These are phyloP conservation scores for Schwanniomyces occidentalis DNA, from an alignment of 805 yeast genomes.

Conservation along the genomic window DNA sequence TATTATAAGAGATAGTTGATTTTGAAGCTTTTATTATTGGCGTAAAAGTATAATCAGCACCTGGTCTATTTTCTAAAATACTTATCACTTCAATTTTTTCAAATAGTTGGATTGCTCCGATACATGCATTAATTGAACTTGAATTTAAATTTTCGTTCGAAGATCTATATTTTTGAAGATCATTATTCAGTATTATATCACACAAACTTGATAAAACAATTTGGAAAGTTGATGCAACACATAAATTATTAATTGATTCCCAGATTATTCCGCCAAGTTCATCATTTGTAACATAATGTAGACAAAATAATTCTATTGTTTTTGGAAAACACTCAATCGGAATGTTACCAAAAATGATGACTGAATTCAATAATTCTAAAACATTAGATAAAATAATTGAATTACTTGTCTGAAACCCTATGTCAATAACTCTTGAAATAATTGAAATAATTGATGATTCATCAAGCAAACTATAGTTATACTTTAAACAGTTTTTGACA, in stretches of 20 bases:
- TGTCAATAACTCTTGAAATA: slow-evolving; percentile 31
- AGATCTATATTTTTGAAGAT: slow-evolving; percentile 5
- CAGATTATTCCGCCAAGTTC: slow-evolving; percentile 35
- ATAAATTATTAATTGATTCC: slow-evolving; percentile 39
- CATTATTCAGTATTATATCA: slow-evolving; percentile 10
- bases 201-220: slow-evolving; percentile 18
- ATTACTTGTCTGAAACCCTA: slow-evolving; percentile 43
- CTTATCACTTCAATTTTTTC: slow-evolving; percentile 27
- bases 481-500: slow-evolving; percentile 47
- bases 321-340: slow-evolving; percentile 41
- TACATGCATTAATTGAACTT: slow-evolving; percentile 24
- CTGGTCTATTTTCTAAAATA: slow-evolving; percentile 20
- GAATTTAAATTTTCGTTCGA: slow-evolving; percentile 9
- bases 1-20: slow-evolving; percentile 32
- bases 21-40: slow-evolving; percentile 33
- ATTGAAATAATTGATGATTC: slow-evolving; percentile 32
- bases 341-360: slow-evolving; percentile 46
- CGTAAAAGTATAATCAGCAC: slow-evolving; percentile 17
- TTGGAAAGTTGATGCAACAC: slow-evolving; percentile 36
- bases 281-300: slow-evolving; percentile 37
- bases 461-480: slow-evolving; percentile 46
- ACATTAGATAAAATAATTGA: slow-evolving; percentile 35
- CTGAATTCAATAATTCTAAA: slow-evolving; percentile 42
- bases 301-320: slow-evolving; percentile 47
- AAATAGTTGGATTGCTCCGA: slow-evolving; percentile 42